Base-by-base conservation (phyloP, 331 rosid genomes). In the Pyracantha coccinea region DNA sequence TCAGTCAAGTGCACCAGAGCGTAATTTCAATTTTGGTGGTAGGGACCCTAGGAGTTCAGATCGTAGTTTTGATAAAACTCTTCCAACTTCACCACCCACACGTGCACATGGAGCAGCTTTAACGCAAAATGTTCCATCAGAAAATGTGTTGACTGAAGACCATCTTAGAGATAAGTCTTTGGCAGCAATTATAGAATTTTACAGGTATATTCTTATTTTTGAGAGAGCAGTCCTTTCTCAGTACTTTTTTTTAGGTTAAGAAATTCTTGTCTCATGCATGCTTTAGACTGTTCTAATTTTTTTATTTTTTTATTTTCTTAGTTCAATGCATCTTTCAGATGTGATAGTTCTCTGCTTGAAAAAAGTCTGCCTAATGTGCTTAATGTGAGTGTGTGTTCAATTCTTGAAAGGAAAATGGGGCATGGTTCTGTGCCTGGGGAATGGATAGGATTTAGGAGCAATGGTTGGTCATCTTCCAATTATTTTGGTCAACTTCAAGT, bases 101-200 rank as follows among this genome's bases (percentile, higher is more conserved):
- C 88, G 63, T 47, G 72, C 74, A 61, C 92, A 82, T 31, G 88
- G 83, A 35, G 29, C 89, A 15, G 32, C 72, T 71, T 55, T 78
- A 53, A 28, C 89, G 54, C 80, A 86, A 50, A 89, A 62, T 81
- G 55, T 47, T 66, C 65, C 87, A 50, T 54, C 82, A 35, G 93
- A 79, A 69, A 82, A 58, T 35, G 75, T 27, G 6, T 41, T 41
- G 15, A 11, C 15, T 0, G 96, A 89, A 74, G 93, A 91, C 20
- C 75, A 15, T 32, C 83, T 91, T 25, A 79, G 58, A 66, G 80
- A 80, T 64, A 83, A 60, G 94, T 91, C 97, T 38, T 62, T 87
- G 86, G 71, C 80, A 8, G 90, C 97, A 67, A 93, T 93, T 77
- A 89, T 82, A 81, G 97, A 93, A 78, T 93, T 78, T 70, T 93